Evolutionary conservation across 768 basidiomycete species (phyloP).

Genomic region (Jaapia argillacea): DNA sequence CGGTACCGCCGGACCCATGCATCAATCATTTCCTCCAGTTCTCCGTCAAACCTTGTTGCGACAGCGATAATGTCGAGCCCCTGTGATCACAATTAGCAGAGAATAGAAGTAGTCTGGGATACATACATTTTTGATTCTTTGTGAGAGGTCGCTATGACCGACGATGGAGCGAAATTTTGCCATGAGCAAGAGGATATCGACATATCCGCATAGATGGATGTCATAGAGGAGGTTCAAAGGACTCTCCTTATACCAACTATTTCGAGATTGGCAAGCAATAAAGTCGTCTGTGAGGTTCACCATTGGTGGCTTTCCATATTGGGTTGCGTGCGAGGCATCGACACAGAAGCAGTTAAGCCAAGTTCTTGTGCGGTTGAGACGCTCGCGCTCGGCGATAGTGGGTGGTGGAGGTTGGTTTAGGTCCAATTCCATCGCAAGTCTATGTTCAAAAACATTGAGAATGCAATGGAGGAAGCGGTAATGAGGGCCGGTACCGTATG

Average conservation of each 20-base stretch:
- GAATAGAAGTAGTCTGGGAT: no score
- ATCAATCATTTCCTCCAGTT: no score
- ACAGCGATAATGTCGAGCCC: no score
- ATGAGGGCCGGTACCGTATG: conserved; percentile 36
- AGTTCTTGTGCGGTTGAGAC: conserved; percentile 54
- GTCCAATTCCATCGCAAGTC: conserved; percentile 61
- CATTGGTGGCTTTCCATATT: conserved; percentile 62
- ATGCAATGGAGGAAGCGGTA: neutral
- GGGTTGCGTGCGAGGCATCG: conserved; percentile 57
- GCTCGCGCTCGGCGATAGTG: conserved; percentile 41
- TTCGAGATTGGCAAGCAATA: conserved; percentile 41
- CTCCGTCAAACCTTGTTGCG: no score
- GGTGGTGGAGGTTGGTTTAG: conserved; percentile 37
- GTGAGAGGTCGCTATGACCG: no score
- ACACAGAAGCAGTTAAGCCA: conserved; percentile 66
- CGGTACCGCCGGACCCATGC: no score
- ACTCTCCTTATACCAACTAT: conserved; percentile 22
- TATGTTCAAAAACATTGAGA: conserved; percentile 13
- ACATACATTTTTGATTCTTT: no score
- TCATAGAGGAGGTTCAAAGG: conserved; percentile 16
- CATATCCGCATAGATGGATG: conserved; percentile 35
- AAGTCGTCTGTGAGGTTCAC: conserved; percentile 43
- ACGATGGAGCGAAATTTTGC: conserved; percentile 29
- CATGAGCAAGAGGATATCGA: conserved; percentile 40
- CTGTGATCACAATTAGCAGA: no score